phyloP scores from a whole-genome alignment of 345 rosid genomes.

The Draba incana region DNA sequence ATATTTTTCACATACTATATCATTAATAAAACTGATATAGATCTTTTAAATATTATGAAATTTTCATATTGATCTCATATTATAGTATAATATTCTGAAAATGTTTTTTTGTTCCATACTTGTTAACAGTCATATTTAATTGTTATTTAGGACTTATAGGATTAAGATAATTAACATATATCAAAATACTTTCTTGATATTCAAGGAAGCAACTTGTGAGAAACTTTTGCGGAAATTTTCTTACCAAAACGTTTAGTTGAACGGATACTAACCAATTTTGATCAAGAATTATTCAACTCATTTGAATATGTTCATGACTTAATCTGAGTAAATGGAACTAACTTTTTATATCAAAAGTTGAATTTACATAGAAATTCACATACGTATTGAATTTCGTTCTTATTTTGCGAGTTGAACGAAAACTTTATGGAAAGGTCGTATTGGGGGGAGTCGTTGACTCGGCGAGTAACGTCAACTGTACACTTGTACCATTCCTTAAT shows the following conservation, averaged over 20 bases:
- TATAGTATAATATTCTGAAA: neutral
- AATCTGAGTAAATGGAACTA: conserved; percentile 2
- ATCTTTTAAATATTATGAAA: neutral
- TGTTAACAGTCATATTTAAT: neutral
- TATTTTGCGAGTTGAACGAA: conserved; percentile 1
- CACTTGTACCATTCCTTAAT: conserved; percentile 1
- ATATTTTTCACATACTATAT: neutral
- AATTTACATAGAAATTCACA: conserved; percentile 6
- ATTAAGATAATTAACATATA: neutral
- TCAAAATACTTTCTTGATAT: conserved; percentile 16
- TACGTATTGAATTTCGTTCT: neutral
- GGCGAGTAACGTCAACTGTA: neutral
- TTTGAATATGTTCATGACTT: conserved; percentile 7
- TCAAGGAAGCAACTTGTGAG: neutral
- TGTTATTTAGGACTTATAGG: neutral
- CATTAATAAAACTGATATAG: too few relatives aligned
- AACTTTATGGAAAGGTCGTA: conserved; percentile 13
- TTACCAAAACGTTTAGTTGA: conserved; percentile 7
- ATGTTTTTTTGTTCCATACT: neutral
- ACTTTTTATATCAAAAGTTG: neutral
- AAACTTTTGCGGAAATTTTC: neutral
- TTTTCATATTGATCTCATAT: neutral
- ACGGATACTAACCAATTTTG: neutral
- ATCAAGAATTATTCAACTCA: conserved; percentile 29
- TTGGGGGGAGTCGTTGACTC: conserved; percentile 6